Evolutionary conservation across 169 alveolate genomes (phyloP), one percentile per base, ranked within the genome.

Genomic region (Plasmodium ovale): DNA sequence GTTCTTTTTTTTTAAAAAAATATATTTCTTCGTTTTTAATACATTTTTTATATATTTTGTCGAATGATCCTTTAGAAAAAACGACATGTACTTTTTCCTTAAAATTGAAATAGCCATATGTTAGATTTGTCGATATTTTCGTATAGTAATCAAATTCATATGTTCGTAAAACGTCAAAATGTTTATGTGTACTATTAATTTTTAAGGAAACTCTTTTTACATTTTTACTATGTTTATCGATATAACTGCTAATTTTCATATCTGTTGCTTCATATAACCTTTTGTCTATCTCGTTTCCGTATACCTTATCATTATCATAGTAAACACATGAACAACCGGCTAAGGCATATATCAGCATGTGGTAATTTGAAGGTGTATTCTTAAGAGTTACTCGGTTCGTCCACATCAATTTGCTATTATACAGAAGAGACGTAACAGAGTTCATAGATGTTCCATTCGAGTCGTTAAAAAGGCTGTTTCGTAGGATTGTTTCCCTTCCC

Each of bases 41-140:
- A 64, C 92, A 87, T 71, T 59, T 72, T 21, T 44, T 47, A 39
- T 72, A 72, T 31, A 87, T 72, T 87, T 71, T 60, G 23, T 87
- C 92, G 23, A 87, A 87, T 9, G 88, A 72, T 3, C 92, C 92
- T 37, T 87, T 87, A 9, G 88, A 87, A 72, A 87, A 87, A 56
- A 87, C 92, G 12, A 69, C 42, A 51, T 33, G 54, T 5, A 14
- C 19, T 69, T 82, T 82, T 25, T 82, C 82, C 42, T 58, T n/a
- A 37, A 65, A 65, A 51, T 65, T 56, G 29, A 82, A 82, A 70
- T 56, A 49, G 2, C 90, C 90, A 82, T 65, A 82, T 3, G 90
- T 27, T 64, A 82, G 44, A 1, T 79, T 82, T 3, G 90, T 82
- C 0, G 90, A 82, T 35, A 65, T 65, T 82, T 82, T 82, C 4